A percentile compares a stretch with the other conserved stretches of the same genome.
Evolutionary conservation across 163 green algal species (phyloP).

Genomic region (Trebouxia gelatinosa): DNA sequence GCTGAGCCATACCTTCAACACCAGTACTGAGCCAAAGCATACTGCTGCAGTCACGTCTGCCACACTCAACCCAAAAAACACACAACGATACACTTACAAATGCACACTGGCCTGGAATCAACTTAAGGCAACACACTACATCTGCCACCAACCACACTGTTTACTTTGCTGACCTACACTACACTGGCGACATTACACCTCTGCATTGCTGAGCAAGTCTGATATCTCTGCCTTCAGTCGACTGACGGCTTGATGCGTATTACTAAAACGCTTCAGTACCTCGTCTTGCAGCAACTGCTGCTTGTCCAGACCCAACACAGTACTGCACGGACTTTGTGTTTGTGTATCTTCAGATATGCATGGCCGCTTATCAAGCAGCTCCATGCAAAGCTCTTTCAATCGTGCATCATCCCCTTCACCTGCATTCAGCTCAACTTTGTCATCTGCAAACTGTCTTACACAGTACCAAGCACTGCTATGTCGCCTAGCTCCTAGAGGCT

Average conservation of each 20-base stretch:
- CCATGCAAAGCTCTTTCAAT: conserved; percentile 58
- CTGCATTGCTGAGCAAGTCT: conserved; percentile 12
- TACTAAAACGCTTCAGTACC: conserved; percentile 40
- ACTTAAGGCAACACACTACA: background rate
- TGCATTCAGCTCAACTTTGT: background rate
- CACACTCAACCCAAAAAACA: background rate
- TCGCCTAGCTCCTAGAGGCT: background rate
- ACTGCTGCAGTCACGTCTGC: background rate
- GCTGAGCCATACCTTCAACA: too few relatives aligned
- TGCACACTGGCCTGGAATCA: background rate
- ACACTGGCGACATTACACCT: background rate
- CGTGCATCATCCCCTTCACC: conserved; percentile 39
- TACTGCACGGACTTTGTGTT: conserved; percentile 39
- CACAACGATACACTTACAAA: background rate
- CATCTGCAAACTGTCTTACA: background rate
- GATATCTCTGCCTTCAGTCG: conserved; percentile 34
- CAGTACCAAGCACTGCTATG: background rate
- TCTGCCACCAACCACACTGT: background rate
- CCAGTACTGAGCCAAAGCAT: too few relatives aligned
- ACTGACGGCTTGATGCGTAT: conserved; percentile 37
- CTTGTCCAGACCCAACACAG: conserved; percentile 60
- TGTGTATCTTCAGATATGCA: background rate
- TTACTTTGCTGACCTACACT: background rate
- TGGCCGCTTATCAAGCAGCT: conserved; percentile 59
- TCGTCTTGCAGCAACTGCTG: conserved; percentile 57